phyloP scores from a whole-genome alignment of 306 rosid species.

The Lathyrus tuberosus region DNA sequence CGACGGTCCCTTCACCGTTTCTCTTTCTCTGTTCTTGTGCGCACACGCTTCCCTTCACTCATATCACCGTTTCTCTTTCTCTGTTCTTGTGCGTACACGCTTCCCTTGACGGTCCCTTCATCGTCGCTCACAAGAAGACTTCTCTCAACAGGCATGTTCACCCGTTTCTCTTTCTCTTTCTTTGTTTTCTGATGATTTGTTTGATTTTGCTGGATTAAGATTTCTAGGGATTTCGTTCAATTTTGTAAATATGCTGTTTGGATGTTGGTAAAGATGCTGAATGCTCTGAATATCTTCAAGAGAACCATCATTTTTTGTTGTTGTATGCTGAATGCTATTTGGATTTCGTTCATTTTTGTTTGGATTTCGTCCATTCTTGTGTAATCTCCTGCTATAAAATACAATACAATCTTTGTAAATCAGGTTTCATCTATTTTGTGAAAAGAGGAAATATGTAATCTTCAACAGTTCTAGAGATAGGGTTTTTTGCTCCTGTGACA shows the following conservation, averaged over 20 bases:
- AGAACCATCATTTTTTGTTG: no score
- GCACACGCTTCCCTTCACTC: no score
- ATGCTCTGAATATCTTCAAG: no score
- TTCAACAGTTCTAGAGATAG: background rate
- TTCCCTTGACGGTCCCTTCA: slow-evolving; percentile 81
- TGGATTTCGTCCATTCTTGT: slow-evolving; percentile 16
- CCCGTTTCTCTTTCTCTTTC: no score
- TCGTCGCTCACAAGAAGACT: slow-evolving; percentile 94
- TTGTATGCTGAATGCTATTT: no score
- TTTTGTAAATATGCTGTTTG: background rate
- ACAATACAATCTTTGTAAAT: slow-evolving; percentile 10
- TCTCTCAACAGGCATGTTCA: slow-evolving; percentile 69
- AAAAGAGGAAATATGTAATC: slow-evolving; percentile 17
- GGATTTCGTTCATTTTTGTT: no score
- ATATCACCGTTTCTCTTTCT: no score
- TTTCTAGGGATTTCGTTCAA: background rate
- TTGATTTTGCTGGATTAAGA: slow-evolving; percentile 1
- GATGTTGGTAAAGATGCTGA: background rate
- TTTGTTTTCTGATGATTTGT: slow-evolving; percentile 12
- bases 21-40: no score
- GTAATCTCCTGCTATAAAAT: background rate
- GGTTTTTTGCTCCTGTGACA: background rate
- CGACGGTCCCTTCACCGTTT: no score
- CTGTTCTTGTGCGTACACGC: slow-evolving; percentile 55
- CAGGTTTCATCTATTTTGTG: slow-evolving; percentile 15